phyloP scores from a whole-genome alignment of 495 filamentous ascomycete genomes.

The Aspergillus leporis region DNA sequence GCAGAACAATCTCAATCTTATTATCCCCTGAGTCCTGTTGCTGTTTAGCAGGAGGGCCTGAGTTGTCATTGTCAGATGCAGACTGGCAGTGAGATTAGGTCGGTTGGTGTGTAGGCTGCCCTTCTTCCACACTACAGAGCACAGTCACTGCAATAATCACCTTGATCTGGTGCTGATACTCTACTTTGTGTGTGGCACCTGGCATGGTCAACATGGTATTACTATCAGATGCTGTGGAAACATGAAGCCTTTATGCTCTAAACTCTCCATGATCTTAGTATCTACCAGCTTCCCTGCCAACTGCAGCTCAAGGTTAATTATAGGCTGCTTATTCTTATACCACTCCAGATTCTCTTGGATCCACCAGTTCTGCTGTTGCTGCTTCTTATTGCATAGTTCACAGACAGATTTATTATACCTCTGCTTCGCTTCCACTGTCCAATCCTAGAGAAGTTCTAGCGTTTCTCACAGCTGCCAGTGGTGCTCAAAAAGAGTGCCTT shows the following conservation, averaged over 20 bases:
- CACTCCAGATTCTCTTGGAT: conserved; percentile 27
- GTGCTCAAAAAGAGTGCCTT: background rate
- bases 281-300: conserved; percentile 30
- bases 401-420: background rate
- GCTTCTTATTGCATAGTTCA: conserved; percentile 26
- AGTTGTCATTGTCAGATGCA: conserved; percentile 1
- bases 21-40: conserved; percentile 12
- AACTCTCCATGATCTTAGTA: conserved; percentile 19
- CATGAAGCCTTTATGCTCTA: conserved; percentile 22
- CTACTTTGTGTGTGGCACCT: conserved; percentile 22
- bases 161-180: conserved; percentile 27
- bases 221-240: conserved; percentile 26
- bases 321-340: conserved; percentile 32
- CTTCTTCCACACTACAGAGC: conserved; percentile 32
- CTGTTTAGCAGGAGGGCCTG: conserved; percentile 6
- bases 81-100: conserved; percentile 2
- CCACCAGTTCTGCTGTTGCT: conserved; percentile 20
- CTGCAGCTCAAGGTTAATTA: conserved; percentile 32
- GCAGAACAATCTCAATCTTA: conserved; percentile 16
- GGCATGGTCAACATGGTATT: conserved; percentile 28
- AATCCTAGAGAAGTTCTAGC: conserved; percentile 1
- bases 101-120: conserved; percentile 8
- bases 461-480: background rate
- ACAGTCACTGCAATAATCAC: conserved; percentile 30
- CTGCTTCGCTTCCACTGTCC: conserved; percentile 10